These are phyloP conservation scores for Brasilioporus rufonigricans DNA, from an alignment of 768 basidiomycete species.

Conservation along the genomic window DNA sequence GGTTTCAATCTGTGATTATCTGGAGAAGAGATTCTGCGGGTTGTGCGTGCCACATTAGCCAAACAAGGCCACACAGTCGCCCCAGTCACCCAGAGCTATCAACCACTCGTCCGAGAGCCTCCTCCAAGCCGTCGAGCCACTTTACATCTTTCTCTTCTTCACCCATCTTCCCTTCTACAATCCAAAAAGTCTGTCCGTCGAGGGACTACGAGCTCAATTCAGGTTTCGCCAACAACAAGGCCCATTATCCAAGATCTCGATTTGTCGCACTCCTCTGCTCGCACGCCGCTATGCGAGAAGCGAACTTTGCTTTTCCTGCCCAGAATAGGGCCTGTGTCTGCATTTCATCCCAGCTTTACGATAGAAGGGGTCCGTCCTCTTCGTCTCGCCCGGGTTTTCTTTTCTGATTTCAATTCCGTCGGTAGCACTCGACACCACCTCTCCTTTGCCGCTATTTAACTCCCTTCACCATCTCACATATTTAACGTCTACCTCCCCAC, in stretches of 20 bases:
- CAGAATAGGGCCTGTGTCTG: slow-evolving; percentile 95
- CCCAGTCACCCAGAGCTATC: slow-evolving; percentile 33
- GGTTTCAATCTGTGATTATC: no score
- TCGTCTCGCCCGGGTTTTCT: background rate
- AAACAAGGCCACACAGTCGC: slow-evolving; percentile 29
- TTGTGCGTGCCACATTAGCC: slow-evolving; percentile 24
- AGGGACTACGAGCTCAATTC: background rate
- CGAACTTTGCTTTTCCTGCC: slow-evolving; percentile 91
- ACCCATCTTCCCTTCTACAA: slow-evolving; percentile 2
- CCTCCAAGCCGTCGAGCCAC: slow-evolving; percentile 17
- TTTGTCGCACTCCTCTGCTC: slow-evolving; percentile 17
- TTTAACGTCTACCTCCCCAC: slow-evolving; percentile 94
- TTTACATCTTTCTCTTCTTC: slow-evolving; percentile 6
- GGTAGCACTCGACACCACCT: slow-evolving; percentile 52
- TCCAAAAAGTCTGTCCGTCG: background rate
- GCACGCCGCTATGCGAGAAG: slow-evolving; percentile 72
- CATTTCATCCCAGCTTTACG: slow-evolving; percentile 92
- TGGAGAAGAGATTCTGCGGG: background rate
- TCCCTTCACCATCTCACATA: slow-evolving; percentile 95
- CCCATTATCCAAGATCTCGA: slow-evolving; percentile 16
- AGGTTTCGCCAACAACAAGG: background rate
- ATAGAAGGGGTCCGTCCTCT: slow-evolving; percentile 74
- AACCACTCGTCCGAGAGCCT: slow-evolving; percentile 23
- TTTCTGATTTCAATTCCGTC: slow-evolving; percentile 5
- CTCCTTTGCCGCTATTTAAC: slow-evolving; percentile 76